phyloP scores from a whole-genome alignment of 192 early-diverging fungal genomes.

The Umbelopsis isabellina region DNA sequence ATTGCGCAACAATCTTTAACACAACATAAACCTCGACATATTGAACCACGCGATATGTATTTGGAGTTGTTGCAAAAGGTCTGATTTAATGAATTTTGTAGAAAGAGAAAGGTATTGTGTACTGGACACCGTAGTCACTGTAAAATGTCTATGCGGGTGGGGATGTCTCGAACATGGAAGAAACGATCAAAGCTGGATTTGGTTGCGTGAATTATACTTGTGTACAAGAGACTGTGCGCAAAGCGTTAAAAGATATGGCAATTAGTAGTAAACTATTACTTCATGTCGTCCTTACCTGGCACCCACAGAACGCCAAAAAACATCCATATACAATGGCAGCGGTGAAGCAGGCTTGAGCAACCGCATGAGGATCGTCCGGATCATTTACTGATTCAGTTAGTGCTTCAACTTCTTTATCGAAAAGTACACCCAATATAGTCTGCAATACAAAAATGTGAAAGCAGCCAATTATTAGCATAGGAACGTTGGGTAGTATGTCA shows the following conservation, averaged over 20 bases:
- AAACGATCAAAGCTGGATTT: slow-evolving; percentile 39
- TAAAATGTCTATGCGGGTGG: background rate
- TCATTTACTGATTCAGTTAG: slow-evolving; percentile 50
- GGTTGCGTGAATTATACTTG: slow-evolving; percentile 41
- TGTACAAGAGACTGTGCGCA: slow-evolving; percentile 34
- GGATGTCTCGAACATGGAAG: background rate
- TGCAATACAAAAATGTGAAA: slow-evolving; percentile 10
- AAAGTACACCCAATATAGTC: slow-evolving; percentile 46
- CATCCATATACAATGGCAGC: slow-evolving; percentile 54
- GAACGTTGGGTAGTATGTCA: background rate
- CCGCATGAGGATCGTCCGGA: slow-evolving; percentile 48
- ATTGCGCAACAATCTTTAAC: too few species aligned
- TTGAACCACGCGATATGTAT: too few species aligned
- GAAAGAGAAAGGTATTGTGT: slow-evolving; percentile 3
- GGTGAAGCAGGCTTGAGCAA: slow-evolving; percentile 52
- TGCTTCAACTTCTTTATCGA: slow-evolving; percentile 48
- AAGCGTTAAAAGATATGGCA: background rate
- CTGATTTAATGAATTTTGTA: background rate
- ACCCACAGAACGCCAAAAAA: slow-evolving; percentile 54
- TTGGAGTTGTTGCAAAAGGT: too few species aligned
- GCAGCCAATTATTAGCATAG: background rate
- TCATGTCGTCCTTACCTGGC: slow-evolving; percentile 41
- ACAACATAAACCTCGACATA: too few species aligned
- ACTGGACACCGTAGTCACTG: background rate
- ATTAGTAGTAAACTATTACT: background rate